Base-by-base conservation (phyloP, 441 rosid species). In the Populus hybrid region DNA sequence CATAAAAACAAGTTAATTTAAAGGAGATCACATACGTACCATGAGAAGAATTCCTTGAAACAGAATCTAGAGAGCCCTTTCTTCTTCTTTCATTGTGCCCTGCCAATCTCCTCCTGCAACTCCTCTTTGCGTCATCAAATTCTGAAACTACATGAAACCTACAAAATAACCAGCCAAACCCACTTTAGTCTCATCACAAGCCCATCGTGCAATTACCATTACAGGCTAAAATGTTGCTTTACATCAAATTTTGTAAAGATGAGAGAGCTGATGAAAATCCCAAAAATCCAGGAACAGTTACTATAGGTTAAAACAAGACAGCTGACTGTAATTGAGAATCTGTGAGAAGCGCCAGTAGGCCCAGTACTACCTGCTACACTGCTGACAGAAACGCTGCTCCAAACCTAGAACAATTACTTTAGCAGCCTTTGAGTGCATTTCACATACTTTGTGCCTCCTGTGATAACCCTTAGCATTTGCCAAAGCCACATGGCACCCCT, bases 321-420 rank as follows among this genome's bases (percentile, higher is more conserved):
- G 61, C 21, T 53, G 21, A 6, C 61, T 18, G n/a, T 6, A 53
- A 53, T 53, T 53, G 61, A 53, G 61, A 53, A 16, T 16, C 61
- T 5, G 61, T 53, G 61, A 53, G 61, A 53, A 53, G 8, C 61
- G 69, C 36, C 36, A 24, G 24, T 24, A 24, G 24, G 24, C 24
- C 24, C 24, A 24, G 71, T 7, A 16, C 77, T 80, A 89, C 98
- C 96, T 87, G 86, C 98, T 92, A 81, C 98, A 94, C 84, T 94
- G 97, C 81, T 94, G 98, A 77, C 98, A 94, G 79, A 94, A 94
- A 1, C 98, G 90, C 75, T 92, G 94, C 71, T 89, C n/a, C n/a
- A n/a, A n/a, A n/a, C n/a, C n/a, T n/a, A n/a, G n/a, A n/a, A n/a
- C n/a, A n/a, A n/a, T n/a, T 2, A 89, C 98, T 76, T 72, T 89